Percentiles rank a stretch among this genome's conserved stretches.
These are phyloP conservation scores for Miscanthus lutarioriparius DNA, from an alignment of 176 grass and related monocot species.

Conservation along the genomic window DNA sequence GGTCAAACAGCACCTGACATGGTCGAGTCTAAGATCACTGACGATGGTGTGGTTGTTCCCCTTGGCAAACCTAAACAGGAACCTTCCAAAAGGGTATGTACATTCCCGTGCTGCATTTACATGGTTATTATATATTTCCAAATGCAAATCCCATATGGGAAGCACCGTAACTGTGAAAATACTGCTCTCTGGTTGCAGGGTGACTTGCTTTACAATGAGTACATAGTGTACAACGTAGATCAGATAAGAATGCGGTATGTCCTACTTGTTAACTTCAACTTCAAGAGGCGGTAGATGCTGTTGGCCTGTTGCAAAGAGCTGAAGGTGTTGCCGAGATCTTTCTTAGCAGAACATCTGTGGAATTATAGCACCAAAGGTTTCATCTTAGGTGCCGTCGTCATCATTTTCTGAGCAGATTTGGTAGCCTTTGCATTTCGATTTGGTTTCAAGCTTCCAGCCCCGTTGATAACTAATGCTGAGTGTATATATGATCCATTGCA, in stretches of 20 bases:
- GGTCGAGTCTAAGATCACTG: conserved; percentile 46
- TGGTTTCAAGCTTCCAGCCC: background rate
- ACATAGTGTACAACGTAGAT: conserved; percentile 87
- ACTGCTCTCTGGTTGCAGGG: conserved; percentile 57
- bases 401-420: background rate
- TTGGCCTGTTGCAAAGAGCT: background rate
- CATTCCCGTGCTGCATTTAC: background rate
- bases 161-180: background rate
- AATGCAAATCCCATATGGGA: background rate
- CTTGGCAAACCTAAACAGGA: conserved; percentile 72
- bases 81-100: conserved; percentile 47
- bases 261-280: conserved; percentile 77
- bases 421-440: background rate
- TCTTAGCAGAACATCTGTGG: background rate
- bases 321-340: background rate
- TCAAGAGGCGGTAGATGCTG: conserved; percentile 40
- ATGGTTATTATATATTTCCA: background rate
- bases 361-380: background rate
- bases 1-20: conserved; percentile 60
- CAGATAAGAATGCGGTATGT: conserved; percentile 92
- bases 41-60: conserved; percentile 74
- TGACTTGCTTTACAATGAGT: conserved; percentile 89
- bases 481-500: background rate
- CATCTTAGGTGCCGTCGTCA: background rate
- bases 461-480: background rate